Conservation (phyloP, 2,329 filamentous ascomycete genomes). For the Ophiostoma perfectum region DNA sequence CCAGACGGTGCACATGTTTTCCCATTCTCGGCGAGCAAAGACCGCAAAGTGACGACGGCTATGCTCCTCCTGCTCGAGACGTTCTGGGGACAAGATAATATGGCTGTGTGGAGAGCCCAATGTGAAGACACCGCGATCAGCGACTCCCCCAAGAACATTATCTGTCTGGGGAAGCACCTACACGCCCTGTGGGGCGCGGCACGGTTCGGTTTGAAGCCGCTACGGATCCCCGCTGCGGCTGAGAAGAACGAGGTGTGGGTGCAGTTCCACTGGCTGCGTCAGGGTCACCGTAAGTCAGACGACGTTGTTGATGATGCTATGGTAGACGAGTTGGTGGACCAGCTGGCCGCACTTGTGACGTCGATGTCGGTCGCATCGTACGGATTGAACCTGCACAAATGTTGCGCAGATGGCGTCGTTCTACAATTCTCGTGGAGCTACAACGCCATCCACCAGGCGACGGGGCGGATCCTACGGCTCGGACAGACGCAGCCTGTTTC, state of each 20-base stretch:
- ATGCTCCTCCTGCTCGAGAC: neutral
- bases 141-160: constrained; percentile 15
- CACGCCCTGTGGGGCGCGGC: constrained; percentile 13
- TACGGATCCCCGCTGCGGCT: neutral
- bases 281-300: neutral
- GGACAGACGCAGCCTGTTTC: too few relatives aligned
- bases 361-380: too few relatives aligned
- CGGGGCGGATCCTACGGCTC: too few relatives aligned
- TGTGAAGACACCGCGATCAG: neutral
- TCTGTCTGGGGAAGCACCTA: constrained; percentile 12
- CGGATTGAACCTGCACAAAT: too few relatives aligned
- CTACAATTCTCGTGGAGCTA: too few relatives aligned
- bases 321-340: neutral
- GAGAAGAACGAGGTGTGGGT: constrained; percentile 16
- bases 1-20: too few relatives aligned
- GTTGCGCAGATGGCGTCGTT: too few relatives aligned
- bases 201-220: constrained; percentile 16
- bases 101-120: neutral
- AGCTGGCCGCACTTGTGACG: neutral
- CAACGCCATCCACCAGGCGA: too few relatives aligned
- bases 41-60: neutral
- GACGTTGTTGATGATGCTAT: neutral
- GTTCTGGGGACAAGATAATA: neutral
- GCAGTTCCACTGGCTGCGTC: constrained; percentile 18
- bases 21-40: too few relatives aligned